Evolutionary conservation across 441 rosid genomes (phyloP), one percentile per base, ranked within the genome.

Genomic region (Manihot esculenta): DNA sequence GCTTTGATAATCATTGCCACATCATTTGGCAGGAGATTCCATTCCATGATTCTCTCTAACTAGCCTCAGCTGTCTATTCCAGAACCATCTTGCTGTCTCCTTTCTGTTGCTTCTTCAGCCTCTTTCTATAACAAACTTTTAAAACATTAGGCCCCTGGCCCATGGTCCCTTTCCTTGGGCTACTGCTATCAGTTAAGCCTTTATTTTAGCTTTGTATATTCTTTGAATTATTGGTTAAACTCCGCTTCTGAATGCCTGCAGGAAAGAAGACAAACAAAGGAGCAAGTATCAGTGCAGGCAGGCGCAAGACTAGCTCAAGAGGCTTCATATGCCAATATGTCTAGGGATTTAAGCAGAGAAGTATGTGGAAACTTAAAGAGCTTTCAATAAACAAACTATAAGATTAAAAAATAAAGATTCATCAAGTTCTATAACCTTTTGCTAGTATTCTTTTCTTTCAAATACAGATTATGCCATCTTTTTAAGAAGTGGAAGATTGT

Each of bases 261-360:
- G 97, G 98, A 94, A 72, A 85, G 82, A 80, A 83, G 85, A 72
- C 92, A 74, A 73, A 85, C 60, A 44, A 88, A 83, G 63, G 92
- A 83, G 73, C 86, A 90, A 71, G 80, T 84, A 51, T 84, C 81
- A 73, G 80, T 85, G 7, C 78, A 79, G 73, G 67, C 74, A 35
- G 87, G 76, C 75, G 72, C 73, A 78, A 87, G 87, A 83, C 76
- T 85, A 76, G 84, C 92, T 62, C 77, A 81, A 71, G 97, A 91
- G 83, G 91, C 82, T 66, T 83, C 85, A 73, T 83, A 88, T 75
- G 89, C 89, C 10, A 84, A 81, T 68, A 85, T 79, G 82, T 88
- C 96, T 47, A 81, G 80, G 70, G 83, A 84, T 67, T 73, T 91
- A 77, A 85, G 87, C 78, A 82, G 76, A 63, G 95, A 90, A 78